Base-by-base conservation (phyloP, 2,329 filamentous ascomycete genomes). In the Gremmenia infestans region DNA sequence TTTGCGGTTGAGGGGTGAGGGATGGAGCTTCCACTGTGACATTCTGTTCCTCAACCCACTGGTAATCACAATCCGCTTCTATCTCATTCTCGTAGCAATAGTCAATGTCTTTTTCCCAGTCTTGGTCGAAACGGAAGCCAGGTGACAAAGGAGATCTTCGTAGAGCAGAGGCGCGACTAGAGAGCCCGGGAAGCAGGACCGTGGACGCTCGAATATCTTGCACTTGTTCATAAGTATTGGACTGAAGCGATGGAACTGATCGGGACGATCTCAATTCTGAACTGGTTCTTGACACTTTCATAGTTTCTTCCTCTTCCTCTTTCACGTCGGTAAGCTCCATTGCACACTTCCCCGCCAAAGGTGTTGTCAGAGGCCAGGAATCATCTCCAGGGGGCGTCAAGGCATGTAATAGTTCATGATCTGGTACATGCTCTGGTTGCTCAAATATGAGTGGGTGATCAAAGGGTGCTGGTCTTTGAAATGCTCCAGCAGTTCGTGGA, bases 51-150 rank as follows among this genome's bases (percentile, higher is more conserved):
- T 84, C 81, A 52, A 80, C 81, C 83, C 83, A 87, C 46, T 83
- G 79, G 62, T 85, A 87, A 59, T 87, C 79, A 65, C 82, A 87
- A 68, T 86, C 76, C 7, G 83, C 84, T 67, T 87, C 85, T 12
- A 79, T 82, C 61, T 83, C 84, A 63, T 88, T 81, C 61, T 87
- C 83, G 65, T 88, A 88, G 66, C 82, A 86, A 69, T 86, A 88
- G 66, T 88, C 85, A 58, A 88, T 87, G 59, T 83, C 83, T 52
- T 86, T 83, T 64, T 88, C 85, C 85, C 85, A 88, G 48, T 84
- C 62, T 39, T 59, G 57, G 28, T 59, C 43, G 17, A 59, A 50
- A 17, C 54, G 54, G 46, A 66, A 62, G 12, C 54, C 57, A 12
- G 62, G 53, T 3, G 60, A 59, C n/a, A 54, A 53, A 17, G 59